A percentile compares a stretch with the other conserved stretches of the same genome.
These are phyloP conservation scores for Anacardium occidentale DNA, from an alignment of 345 rosid species.

Conservation along the genomic window DNA sequence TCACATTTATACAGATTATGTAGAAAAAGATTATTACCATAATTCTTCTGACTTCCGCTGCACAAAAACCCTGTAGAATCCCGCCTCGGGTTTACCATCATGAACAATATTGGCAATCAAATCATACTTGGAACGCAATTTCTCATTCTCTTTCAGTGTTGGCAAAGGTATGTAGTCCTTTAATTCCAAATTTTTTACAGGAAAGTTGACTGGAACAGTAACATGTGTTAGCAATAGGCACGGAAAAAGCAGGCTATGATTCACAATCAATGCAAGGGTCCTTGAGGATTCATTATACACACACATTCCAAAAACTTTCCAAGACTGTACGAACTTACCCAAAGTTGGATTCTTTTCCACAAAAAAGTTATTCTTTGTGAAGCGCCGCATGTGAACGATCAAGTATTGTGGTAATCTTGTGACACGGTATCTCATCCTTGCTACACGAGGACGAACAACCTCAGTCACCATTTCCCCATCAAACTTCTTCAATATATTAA, in stretches of 20 bases:
- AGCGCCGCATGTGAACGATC: constrained; percentile 91
- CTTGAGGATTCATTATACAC: background rate
- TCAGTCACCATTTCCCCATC: constrained; percentile 91
- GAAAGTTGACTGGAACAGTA: constrained; percentile 77
- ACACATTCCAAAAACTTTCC: background rate
- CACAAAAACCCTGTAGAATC: constrained; percentile 90
- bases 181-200: constrained; percentile 87
- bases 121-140: constrained; percentile 71
- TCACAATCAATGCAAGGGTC: background rate
- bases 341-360: constrained; percentile 94
- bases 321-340: constrained; percentile 44
- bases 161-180: constrained; percentile 94
- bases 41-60: constrained; percentile 93
- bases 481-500: constrained; percentile 85
- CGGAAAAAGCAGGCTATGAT: background rate
- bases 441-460: constrained; percentile 79
- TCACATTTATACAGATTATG: background rate
- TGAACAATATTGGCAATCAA: constrained; percentile 93
- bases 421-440: constrained; percentile 83
- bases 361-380: constrained; percentile 88
- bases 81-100: constrained; percentile 95
- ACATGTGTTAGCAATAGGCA: constrained; percentile 3
- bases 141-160: constrained; percentile 56
- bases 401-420: constrained; percentile 76
- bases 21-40: constrained; percentile 45